These are phyloP conservation scores for Diaporthe sp. DNA, from an alignment of 2,329 filamentous ascomycete species.

Conservation along the genomic window DNA sequence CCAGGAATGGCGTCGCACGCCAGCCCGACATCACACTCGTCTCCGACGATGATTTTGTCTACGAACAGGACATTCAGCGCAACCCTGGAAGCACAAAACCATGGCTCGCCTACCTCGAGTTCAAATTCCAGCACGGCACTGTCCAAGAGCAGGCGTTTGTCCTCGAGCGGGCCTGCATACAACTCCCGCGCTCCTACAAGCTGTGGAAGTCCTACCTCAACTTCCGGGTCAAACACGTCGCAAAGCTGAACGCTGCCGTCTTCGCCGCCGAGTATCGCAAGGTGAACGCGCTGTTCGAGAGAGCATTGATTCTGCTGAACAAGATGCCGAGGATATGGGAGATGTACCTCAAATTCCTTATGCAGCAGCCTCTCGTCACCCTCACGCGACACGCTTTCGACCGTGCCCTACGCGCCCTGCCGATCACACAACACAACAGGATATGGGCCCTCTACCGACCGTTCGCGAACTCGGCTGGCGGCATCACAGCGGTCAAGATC, in stretches of 20 bases:
- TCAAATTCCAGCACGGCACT: slow-evolving; percentile 89
- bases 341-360: slow-evolving; percentile 89
- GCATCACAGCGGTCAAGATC: slow-evolving; percentile 90
- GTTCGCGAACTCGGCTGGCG: slow-evolving; percentile 91
- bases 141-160: slow-evolving; percentile 86
- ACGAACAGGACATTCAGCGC: slow-evolving; percentile 94
- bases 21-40: slow-evolving; percentile 39
- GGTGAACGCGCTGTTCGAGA: slow-evolving; percentile 94
- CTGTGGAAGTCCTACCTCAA: slow-evolving; percentile 97
- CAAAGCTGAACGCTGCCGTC: slow-evolving; percentile 84
- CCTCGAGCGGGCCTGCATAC: slow-evolving; percentile 90
- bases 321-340: slow-evolving; percentile 99
- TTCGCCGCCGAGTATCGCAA: slow-evolving; percentile 88
- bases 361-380: slow-evolving; percentile 92
- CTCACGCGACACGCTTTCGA: slow-evolving; percentile 90
- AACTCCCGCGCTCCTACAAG: slow-evolving; percentile 96
- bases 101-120: slow-evolving; percentile 94
- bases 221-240: slow-evolving; percentile 84
- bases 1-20: slow-evolving; percentile 38
- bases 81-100: slow-evolving; percentile 89
- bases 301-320: slow-evolving; percentile 91
- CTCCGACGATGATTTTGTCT: slow-evolving; percentile 88
- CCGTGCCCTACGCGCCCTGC: slow-evolving; percentile 88
- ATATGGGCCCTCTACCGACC: slow-evolving; percentile 94
- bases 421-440: slow-evolving; percentile 93